Base-by-base conservation (phyloP, 1,284 basidiomycete genomes). In the Pseudozyma pruni region DNA sequence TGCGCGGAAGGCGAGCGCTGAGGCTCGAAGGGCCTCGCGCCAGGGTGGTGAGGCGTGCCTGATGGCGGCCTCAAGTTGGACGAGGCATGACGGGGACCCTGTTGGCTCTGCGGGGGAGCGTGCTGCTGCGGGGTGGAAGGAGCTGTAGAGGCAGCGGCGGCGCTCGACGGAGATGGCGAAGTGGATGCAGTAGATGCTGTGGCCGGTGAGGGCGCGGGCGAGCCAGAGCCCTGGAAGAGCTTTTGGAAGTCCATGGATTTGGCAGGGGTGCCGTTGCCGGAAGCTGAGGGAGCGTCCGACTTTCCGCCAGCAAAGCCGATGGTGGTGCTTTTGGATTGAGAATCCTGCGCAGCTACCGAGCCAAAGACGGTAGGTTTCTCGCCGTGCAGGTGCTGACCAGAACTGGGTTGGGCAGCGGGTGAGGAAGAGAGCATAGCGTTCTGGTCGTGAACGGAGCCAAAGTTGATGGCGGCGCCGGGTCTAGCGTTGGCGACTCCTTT, bases 221-320 rank as follows among this genome's bases (percentile, higher is more conserved):
- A 53, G 39, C 71, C 62, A 27, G 64, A 61, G 47, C 71, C 76
- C 69, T 81, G 79, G 68, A 82, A 82, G 41, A 82, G 73, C 59
- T 82, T 82, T 47, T 81, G 75, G 55, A 82, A 81, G 63, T 82
- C 78, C 56, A 82, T 53, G 39, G 67, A 57, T 27, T 70, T 58
- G 31, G 57, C 20, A 3, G 61, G 44, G 10, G 63, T 42, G 33
- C 29, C 51, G 33, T 70, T 64, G 17, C 84, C 19, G 81, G 84
- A 35, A 85, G 78, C 32, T 11, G 74, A 45, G 27, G 71, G 57
- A 1, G 83, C 87, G 86, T 93, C 87, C 41, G 88, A 88, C 60
- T 61, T 70, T 64, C 54, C 49, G 57, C 66, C 59, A 19, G 59
- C 58, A 41, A 79, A 76, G 13, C 74, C 76, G 35, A 78, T 71